A percentile compares a stretch with the other conserved stretches of the same genome.
phyloP scores from a whole-genome alignment of 495 filamentous ascomycete species.

The Aspergillus nanangensis region DNA sequence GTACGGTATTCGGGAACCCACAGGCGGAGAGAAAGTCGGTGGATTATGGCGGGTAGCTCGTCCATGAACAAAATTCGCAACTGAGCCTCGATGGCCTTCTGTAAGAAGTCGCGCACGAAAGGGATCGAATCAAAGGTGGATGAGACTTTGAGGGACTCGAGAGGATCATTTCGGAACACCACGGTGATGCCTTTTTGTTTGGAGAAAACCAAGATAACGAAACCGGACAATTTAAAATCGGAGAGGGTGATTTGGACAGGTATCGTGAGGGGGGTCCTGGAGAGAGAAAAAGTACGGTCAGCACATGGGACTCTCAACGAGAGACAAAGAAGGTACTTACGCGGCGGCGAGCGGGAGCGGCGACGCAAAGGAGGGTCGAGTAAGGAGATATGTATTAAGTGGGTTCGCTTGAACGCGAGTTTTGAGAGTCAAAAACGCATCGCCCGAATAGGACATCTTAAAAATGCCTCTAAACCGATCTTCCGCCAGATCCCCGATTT shows the following conservation, averaged over 20 bases:
- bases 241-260: conserved; percentile 94
- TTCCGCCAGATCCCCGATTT: conserved; percentile 95
- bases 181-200: conserved; percentile 94
- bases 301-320: too few relatives aligned
- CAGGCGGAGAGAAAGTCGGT: conserved; percentile 81
- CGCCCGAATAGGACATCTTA: conserved; percentile 96
- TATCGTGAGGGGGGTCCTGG: conserved; percentile 78
- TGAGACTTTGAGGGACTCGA: conserved; percentile 96
- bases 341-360: conserved; percentile 89
- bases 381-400: conserved; percentile 88
- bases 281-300: conserved; percentile 6
- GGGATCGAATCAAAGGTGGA: conserved; percentile 98
- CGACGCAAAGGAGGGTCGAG: conserved; percentile 86
- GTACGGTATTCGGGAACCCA: conserved; percentile 85
- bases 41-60: conserved; percentile 92
- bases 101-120: conserved; percentile 94
- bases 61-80: conserved; percentile 93
- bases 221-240: conserved; percentile 93
- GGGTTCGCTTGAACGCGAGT: conserved; percentile 97
- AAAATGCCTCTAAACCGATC: conserved; percentile 97
- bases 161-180: conserved; percentile 95
- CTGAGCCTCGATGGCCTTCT: conserved; percentile 95
- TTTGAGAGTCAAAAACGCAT: conserved; percentile 89
- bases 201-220: conserved; percentile 96
- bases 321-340: too few relatives aligned